Percentiles rank a stretch among this genome's conserved stretches.
Evolutionary conservation across 768 basidiomycete species (phyloP).

Genomic region (Austroboletus festivus): DNA sequence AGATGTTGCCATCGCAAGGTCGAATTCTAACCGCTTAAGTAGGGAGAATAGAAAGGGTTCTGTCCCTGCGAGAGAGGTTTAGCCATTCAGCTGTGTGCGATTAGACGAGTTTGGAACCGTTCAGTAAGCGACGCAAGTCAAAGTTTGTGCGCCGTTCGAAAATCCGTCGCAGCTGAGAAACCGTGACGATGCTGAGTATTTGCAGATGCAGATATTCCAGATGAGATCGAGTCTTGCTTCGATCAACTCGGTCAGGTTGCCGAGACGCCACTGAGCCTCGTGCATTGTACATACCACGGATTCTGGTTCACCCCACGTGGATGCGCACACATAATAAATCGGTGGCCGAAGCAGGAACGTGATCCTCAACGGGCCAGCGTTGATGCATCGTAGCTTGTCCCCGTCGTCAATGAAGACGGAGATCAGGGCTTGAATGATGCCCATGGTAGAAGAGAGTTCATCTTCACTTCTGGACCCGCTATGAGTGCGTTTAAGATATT

Average conservation of each 20-base stretch:
- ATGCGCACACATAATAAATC: constrained; percentile 87
- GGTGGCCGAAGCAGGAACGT: constrained; percentile 85
- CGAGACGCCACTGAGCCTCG: not conserved
- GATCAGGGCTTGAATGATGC: constrained; percentile 91
- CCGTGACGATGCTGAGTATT: constrained; percentile 87
- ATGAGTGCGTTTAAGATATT: not conserved
- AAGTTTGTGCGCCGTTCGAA: constrained; percentile 92
- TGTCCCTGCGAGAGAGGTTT: constrained; percentile 51
- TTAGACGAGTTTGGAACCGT: constrained; percentile 41
- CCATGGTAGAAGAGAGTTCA: constrained; percentile 74
- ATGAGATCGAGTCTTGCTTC: constrained; percentile 87
- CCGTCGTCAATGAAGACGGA: constrained; percentile 93
- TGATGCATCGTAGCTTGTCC: constrained; percentile 83
- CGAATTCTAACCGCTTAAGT: constrained; percentile 65
- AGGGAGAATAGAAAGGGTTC: constrained; percentile 77
- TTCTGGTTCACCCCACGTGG: constrained; percentile 95
- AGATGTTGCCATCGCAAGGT: constrained; percentile 79
- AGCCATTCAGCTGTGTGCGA: not conserved
- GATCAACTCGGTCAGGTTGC: constrained; percentile 36
- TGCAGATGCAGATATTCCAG: constrained; percentile 95
- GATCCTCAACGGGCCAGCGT: constrained; percentile 78
- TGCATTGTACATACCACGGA: constrained; percentile 67
- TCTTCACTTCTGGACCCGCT: constrained; percentile 57
- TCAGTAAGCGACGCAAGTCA: constrained; percentile 73
- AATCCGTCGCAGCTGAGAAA: constrained; percentile 75